Conservation (phyloP, 768 basidiomycete genomes). For the Botryobasidium botryosum region DNA sequence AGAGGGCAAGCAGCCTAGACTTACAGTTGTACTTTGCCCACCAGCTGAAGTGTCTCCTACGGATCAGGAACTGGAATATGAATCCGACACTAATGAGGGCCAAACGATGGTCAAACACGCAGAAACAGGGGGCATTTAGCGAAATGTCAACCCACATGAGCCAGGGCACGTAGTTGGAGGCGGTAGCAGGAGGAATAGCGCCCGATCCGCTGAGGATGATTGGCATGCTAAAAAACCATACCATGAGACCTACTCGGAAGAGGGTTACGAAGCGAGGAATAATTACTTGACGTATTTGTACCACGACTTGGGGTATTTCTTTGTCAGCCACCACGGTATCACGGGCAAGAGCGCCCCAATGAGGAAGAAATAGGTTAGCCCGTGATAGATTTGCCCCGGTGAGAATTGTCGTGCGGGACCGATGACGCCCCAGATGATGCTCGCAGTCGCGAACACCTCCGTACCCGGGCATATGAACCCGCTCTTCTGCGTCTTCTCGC, state of each 20-base stretch:
- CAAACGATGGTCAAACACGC: too few species aligned
- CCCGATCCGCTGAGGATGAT: constrained; percentile 48
- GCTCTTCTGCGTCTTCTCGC: constrained; percentile 33
- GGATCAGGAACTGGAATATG: constrained; percentile 13
- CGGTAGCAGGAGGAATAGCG: constrained; percentile 46
- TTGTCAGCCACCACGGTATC: constrained; percentile 34
- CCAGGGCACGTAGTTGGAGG: constrained; percentile 44
- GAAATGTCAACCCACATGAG: too few species aligned
- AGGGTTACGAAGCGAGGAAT: too few species aligned
- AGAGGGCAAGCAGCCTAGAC: too few species aligned
- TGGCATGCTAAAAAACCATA: too few species aligned
- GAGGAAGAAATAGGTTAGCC: constrained; percentile 63
- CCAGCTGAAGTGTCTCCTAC: constrained; percentile 12
- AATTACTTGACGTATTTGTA: constrained; percentile 50
- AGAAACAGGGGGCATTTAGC: too few species aligned
- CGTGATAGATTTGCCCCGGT: constrained; percentile 45
- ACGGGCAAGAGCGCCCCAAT: constrained; percentile 47
- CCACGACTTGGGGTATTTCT: constrained; percentile 45
- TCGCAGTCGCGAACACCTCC: constrained; percentile 26
- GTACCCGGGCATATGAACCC: constrained; percentile 17
- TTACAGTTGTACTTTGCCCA: constrained; percentile 14
- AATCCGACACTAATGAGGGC: constrained; percentile 11
- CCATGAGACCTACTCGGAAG: too few species aligned
- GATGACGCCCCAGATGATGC: constrained; percentile 47
- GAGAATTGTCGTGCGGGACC: constrained; percentile 61